These are phyloP conservation scores for Globisporangium uncinulatum DNA, from an alignment of 352 stramenopile genomes.

Conservation along the genomic window DNA sequence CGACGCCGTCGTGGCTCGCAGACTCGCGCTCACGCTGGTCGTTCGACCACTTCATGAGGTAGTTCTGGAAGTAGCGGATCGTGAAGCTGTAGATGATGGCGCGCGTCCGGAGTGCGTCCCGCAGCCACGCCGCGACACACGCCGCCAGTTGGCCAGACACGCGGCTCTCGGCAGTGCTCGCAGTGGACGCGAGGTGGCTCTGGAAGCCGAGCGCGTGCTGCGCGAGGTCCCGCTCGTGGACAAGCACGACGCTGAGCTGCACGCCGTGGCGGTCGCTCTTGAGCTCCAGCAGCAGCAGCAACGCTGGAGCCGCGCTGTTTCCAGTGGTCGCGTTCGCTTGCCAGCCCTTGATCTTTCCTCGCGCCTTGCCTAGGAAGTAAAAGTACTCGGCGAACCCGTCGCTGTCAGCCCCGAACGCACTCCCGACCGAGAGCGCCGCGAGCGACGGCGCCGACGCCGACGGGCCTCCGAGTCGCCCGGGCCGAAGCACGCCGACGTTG, in stretches of 20 bases:
- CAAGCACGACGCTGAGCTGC: slow-evolving; percentile 46
- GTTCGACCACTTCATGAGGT: slow-evolving; percentile 52
- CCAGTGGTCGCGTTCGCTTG: slow-evolving; percentile 6
- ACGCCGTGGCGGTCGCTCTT: slow-evolving; percentile 73
- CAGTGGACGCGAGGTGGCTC: slow-evolving; percentile 19
- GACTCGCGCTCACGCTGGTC: slow-evolving; percentile 21
- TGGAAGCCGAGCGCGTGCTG: slow-evolving; percentile 64
- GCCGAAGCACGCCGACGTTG: background rate
- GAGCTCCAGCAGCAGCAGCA: slow-evolving; percentile 57
- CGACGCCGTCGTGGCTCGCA: slow-evolving; percentile 5
- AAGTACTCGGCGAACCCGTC: slow-evolving; percentile 73
- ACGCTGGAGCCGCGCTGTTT: slow-evolving; percentile 15
- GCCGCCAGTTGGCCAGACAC: slow-evolving; percentile 35
- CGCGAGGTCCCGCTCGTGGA: slow-evolving; percentile 55
- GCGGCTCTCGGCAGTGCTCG: slow-evolving; percentile 5
- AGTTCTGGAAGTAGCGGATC: slow-evolving; percentile 68
- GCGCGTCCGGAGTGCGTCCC: slow-evolving; percentile 46
- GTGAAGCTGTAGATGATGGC: slow-evolving; percentile 71
- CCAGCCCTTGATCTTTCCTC: slow-evolving; percentile 27
- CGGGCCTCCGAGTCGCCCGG: background rate
- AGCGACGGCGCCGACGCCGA: slow-evolving; percentile 6
- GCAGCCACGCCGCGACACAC: slow-evolving; percentile 43
- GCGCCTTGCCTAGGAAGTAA: slow-evolving; percentile 27
- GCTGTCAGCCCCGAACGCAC: slow-evolving; percentile 23
- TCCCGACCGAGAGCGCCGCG: slow-evolving; percentile 22